Evolutionary conservation across 495 filamentous ascomycete species (phyloP).

Genomic region (Gamarada debralockiae): DNA sequence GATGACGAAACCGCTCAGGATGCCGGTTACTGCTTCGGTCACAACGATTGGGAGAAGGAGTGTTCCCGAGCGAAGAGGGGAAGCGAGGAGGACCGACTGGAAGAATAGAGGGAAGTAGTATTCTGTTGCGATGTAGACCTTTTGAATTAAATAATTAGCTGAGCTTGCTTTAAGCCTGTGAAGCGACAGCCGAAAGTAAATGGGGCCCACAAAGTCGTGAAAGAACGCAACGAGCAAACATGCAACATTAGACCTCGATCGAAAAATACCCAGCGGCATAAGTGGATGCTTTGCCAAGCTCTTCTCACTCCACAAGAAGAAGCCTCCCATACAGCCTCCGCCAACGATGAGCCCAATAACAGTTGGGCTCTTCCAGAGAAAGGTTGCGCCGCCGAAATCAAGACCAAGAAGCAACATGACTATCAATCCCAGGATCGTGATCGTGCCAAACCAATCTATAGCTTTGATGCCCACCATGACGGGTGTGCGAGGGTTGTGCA

Average conservation of each 20-base stretch:
- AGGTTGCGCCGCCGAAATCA: conserved; percentile 63
- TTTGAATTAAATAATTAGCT: too few species aligned
- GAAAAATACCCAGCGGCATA: conserved; percentile 63
- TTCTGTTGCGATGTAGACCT: conserved; percentile 16
- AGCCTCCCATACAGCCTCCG: conserved; percentile 50
- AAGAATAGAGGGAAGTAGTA: conserved; percentile 83
- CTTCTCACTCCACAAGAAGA: conserved; percentile 61
- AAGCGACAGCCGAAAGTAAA: too few species aligned
- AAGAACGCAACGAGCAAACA: conserved; percentile 46
- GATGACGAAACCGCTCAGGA: conserved; percentile 49
- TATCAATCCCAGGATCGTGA: conserved; percentile 61
- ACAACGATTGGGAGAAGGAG: conserved; percentile 57
- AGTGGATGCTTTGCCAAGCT: conserved; percentile 68
- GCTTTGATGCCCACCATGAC: conserved; percentile 44
- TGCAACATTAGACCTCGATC: conserved; percentile 51
- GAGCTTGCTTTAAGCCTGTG: too few species aligned
- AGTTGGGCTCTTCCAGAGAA: conserved; percentile 54
- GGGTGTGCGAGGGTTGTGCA: conserved; percentile 56
- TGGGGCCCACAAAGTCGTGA: conserved; percentile 43
- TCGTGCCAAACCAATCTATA: conserved; percentile 47
- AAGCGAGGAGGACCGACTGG: conserved; percentile 59
- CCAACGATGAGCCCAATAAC: conserved; percentile 72
- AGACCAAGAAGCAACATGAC: conserved; percentile 70
- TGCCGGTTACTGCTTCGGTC: conserved; percentile 43
- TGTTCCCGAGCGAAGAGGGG: conserved; percentile 63